Evolutionary conservation across 1,139 yeast genomes (phyloP), one percentile per base, ranked within the genome.

Genomic region (Debaryomyces coudertii): DNA sequence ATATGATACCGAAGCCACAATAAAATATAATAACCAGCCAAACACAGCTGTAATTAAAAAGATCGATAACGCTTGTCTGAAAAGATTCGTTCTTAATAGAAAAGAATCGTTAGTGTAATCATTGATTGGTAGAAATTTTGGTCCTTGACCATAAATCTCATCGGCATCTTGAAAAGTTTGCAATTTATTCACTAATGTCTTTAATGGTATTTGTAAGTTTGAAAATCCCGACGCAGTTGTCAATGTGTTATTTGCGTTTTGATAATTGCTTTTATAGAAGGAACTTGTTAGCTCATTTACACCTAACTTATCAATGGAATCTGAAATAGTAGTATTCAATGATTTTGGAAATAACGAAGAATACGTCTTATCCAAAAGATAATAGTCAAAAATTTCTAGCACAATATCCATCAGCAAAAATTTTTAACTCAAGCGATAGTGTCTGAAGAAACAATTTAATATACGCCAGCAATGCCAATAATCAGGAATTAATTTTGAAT

Each of bases 1-100:
- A 64, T 88, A 93, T 11, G 96, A 85, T 28, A 87, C 58, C 12
- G 83, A 73, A 7, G 98, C 98, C 44, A 84, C 87, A n/a, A 68
- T 53, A 44, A 90, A 73, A 68, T 93, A 93, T 43, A 92, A 71
- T 12, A 84, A 44, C 87, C 93, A 84, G 35, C 98, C 99, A 61
- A 92, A 92, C 9, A 92, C 50, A 35, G 90, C 81, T 53, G 92
- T 87, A 39, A 90, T 66, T n/a, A 83, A 47, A 55, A 86, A 84
- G 43, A 93, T 71, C 11, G 95, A 77, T 12, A 88, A 43, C 15
- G 75, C 55, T 67, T 92, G 93, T 65, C 99, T 83, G 28, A 88
- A 42, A 3, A 85, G 40, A 65, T 86, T 89, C 52, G 86, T 79
- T 64, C 99, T 82, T 35, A 85, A 74, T 43, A 93, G 69, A 24